Conservation (phyloP, 225 moss, liverwort and hornwort species). For the Marchantia paleacea region DNA sequence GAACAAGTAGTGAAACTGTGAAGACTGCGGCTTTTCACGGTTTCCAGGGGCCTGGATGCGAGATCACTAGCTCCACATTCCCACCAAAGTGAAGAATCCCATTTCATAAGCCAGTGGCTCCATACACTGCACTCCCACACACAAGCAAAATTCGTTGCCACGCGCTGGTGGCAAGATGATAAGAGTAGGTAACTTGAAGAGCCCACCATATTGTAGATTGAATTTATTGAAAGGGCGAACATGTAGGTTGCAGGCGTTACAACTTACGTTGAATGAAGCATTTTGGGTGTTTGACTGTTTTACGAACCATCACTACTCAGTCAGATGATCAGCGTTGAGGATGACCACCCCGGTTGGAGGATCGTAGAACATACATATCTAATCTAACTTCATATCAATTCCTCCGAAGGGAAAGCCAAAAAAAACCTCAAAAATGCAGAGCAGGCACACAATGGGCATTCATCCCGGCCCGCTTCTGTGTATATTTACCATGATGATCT, state of each 20-base stretch:
- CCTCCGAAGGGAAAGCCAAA: neutral
- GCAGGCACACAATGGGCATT: conserved; percentile 23
- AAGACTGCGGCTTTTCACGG: too few relatives aligned
- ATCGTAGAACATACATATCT: neutral
- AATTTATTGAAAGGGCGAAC: conserved; percentile 9
- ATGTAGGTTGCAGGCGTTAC: conserved; percentile 15
- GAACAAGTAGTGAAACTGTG: too few relatives aligned
- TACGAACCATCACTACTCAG: conserved; percentile 16
- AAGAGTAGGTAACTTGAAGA: neutral
- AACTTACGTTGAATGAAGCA: conserved; percentile 7
- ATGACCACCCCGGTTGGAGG: neutral
- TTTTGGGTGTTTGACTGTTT: neutral
- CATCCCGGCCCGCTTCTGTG: conserved; percentile 24
- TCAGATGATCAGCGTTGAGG: conserved; percentile 8
- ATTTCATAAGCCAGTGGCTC: too few relatives aligned
- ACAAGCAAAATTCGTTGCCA: too few relatives aligned
- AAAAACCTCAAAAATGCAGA: conserved; percentile 22
- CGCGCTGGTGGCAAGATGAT: neutral
- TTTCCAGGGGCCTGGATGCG: too few relatives aligned
- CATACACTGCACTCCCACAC: too few relatives aligned
- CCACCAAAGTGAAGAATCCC: too few relatives aligned
- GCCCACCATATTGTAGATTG: neutral
- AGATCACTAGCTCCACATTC: too few relatives aligned
- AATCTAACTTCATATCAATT: conserved; percentile 12
- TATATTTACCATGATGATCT: conserved; percentile 8